Base-by-base conservation (phyloP, 1,284 basidiomycete species). In the Trametes hirsuta region DNA sequence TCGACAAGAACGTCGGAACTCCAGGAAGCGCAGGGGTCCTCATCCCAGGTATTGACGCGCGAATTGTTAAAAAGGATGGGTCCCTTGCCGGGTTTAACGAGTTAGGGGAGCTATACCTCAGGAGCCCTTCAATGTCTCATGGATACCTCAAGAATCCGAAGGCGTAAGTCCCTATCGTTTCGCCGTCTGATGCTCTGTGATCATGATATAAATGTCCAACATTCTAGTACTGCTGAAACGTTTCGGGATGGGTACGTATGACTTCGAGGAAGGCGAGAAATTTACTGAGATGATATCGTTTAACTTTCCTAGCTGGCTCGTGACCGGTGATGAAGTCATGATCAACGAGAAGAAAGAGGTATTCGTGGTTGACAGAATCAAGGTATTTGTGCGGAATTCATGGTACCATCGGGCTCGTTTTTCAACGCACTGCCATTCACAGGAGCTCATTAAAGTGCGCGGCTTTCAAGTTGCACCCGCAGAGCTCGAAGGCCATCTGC, bases 401-500 rank as follows among this genome's bases (percentile, higher is more conserved):
- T 2, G 24, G 4, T 18, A 15, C 10, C 10, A 10, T 14, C 12
- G 15, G 39, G 3, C 44, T 39, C 35, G 30, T 5, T 30, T 30
- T 30, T 5, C 30, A 30, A 30, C 37, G 22, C 12, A 3, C 47
- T 6, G 2, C 14, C 15, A 30, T 30, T 8, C 10, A 22, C 21
- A 58, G 56, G 56, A 58, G 42, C 56, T 58, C 44, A 47, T 58
- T 37, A 58, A 67, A 25, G 49, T 61, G 22, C 59, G 60, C 54
- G 57, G 48, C 5, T 62, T 57, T 55, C 63, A 62, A 59, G 83
- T 87, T 9, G 75, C 76, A 51, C 72, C 73, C 5, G 71, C 75
- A 11, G 73, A 76, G 59, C 69, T 78, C n/a, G 75, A 77, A 59
- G 76, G 90, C 0, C 89, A 90, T 71, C 75, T 95, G 35, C 78